A percentile compares a stretch with the other conserved stretches of the same genome.
These are phyloP conservation scores for Amanita subjunquillea DNA, from an alignment of 768 basidiomycete species.

Conservation along the genomic window DNA sequence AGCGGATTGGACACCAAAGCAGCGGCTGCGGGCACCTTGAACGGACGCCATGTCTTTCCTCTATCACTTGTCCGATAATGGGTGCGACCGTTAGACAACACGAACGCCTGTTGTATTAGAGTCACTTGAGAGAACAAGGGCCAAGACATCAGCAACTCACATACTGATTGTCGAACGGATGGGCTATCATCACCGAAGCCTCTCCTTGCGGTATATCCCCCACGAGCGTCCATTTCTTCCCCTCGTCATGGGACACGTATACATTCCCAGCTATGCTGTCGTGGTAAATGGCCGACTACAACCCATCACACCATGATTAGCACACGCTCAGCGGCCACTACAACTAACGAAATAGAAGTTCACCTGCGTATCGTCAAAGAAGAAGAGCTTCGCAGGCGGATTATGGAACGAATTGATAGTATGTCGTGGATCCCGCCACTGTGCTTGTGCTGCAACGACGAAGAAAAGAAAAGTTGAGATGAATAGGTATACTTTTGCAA, in stretches of 20 bases:
- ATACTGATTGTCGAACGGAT: constrained; percentile 75
- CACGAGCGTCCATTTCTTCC: constrained; percentile 51
- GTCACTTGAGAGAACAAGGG: neutral
- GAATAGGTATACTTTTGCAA: constrained; percentile 12
- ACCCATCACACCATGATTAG: constrained; percentile 5
- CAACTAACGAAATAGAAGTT: constrained; percentile 18
- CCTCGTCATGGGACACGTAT: constrained; percentile 80
- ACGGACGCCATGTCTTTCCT: constrained; percentile 80
- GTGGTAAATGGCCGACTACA: constrained; percentile 63
- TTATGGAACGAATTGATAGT: constrained; percentile 50
- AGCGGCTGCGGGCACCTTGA: constrained; percentile 54
- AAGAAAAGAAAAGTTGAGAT: constrained; percentile 8
- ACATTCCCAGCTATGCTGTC: constrained; percentile 62
- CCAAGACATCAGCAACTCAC: constrained; percentile 27
- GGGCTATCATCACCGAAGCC: constrained; percentile 68
- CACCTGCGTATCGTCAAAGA: constrained; percentile 90
- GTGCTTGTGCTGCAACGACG: neutral
- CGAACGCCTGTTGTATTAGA: constrained; percentile 58
- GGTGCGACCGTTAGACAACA: constrained; percentile 58
- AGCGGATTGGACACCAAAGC: constrained; percentile 55
- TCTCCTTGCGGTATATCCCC: constrained; percentile 44
- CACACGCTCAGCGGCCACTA: neutral
- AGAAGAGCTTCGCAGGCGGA: constrained; percentile 69
- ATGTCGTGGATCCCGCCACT: constrained; percentile 34
- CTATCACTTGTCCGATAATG: constrained; percentile 88